Conservation (phyloP, 805 yeast genomes). For the Starmerella vitae region DNA sequence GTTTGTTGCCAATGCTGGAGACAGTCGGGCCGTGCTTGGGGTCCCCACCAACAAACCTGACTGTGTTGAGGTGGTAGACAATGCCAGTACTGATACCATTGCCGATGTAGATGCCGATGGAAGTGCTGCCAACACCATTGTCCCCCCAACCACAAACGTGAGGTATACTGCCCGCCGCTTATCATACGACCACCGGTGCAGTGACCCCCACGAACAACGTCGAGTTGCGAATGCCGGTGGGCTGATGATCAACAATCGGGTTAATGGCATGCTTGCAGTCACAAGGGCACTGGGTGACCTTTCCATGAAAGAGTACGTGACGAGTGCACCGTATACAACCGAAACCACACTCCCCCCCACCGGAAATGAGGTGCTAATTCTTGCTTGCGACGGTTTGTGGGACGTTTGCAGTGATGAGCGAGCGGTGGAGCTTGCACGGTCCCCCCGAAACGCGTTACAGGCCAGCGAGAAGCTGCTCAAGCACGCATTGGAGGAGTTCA, state of each 20-base stretch:
- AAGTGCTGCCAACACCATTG: conserved; percentile 13
- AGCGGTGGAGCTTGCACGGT: conserved; percentile 59
- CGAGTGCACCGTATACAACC: conserved; percentile 87
- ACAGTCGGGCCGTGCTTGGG: conserved; percentile 67
- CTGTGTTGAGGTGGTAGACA: not conserved
- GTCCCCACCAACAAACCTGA: not conserved
- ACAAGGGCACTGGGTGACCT: conserved; percentile 86
- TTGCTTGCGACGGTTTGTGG: conserved; percentile 97
- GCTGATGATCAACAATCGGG: conserved; percentile 74
- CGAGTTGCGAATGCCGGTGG: conserved; percentile 76
- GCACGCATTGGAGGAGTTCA: conserved; percentile 60
- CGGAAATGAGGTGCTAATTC: conserved; percentile 74
- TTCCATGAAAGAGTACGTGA: conserved; percentile 79
- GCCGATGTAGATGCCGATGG: conserved; percentile 5
- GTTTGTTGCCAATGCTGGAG: conserved; percentile 93
- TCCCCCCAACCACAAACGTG: conserved; percentile 35
- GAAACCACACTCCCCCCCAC: conserved; percentile 53
- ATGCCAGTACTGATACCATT: not conserved
- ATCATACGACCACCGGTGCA: conserved; percentile 88
- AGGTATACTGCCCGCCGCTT: conserved; percentile 71
- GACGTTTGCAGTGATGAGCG: conserved; percentile 77
- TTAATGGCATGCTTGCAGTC: conserved; percentile 90
- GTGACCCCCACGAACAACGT: conserved; percentile 61
- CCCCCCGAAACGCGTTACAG: conserved; percentile 41
- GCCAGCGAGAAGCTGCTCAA: conserved; percentile 59